These are phyloP conservation scores for Ampelocalamus luodianensis DNA, from an alignment of 176 grass and related monocot species.

Conservation along the genomic window DNA sequence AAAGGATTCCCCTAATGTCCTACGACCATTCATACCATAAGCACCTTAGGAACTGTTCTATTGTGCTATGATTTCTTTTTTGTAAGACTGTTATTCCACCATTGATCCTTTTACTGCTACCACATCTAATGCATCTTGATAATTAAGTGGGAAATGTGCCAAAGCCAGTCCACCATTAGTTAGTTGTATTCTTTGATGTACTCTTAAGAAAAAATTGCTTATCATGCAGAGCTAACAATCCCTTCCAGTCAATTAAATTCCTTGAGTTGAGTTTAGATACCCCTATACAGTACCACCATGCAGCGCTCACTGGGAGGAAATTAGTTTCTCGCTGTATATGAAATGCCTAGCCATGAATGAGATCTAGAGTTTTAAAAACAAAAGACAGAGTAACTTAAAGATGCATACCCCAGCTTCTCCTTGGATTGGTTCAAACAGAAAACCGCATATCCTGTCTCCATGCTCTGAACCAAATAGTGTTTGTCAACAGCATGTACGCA, in stretches of 20 bases:
- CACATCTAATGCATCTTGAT: background rate
- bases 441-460: constrained; percentile 75
- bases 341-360: constrained; percentile 4
- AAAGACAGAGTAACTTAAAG: constrained; percentile 24
- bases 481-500: constrained; percentile 20
- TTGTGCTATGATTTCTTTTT: background rate
- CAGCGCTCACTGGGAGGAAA: background rate
- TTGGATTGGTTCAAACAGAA: constrained; percentile 99
- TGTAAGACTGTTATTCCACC: background rate
- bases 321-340: background rate
- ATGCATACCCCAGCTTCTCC: constrained; percentile 94
- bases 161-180: background rate
- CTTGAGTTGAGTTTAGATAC: background rate
- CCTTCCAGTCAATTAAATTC: background rate
- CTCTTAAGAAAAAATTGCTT: background rate
- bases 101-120: background rate
- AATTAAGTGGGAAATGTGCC: background rate
- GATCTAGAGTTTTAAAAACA: constrained; percentile 3
- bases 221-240: constrained; percentile 7
- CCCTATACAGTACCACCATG: background rate
- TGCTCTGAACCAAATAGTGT: constrained; percentile 64
- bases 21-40: background rate
- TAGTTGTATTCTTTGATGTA: background rate
- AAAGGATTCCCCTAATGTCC: background rate
- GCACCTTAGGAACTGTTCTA: background rate